These are phyloP conservation scores for Aspergillus sergii DNA, from an alignment of 2,329 filamentous ascomycete species.

Conservation along the genomic window DNA sequence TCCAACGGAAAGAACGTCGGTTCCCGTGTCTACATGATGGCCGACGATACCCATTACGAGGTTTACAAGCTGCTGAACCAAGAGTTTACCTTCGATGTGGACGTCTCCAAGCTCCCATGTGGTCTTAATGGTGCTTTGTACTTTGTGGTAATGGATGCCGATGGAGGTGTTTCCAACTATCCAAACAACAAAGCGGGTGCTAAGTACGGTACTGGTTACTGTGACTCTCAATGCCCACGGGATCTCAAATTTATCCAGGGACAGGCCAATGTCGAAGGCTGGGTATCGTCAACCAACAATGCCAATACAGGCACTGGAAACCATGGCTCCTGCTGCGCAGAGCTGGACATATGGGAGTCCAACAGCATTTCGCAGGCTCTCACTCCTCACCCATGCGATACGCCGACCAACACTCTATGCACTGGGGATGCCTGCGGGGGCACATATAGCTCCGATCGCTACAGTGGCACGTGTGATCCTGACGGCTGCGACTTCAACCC, in stretches of 20 bases:
- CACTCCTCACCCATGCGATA: constrained; percentile 67
- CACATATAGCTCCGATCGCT: constrained; percentile 56
- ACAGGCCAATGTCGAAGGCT: constrained; percentile 59
- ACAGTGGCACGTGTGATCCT: constrained; percentile 66
- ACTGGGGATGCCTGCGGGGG: constrained; percentile 56
- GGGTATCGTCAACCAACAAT: constrained; percentile 56
- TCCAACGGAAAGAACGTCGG: constrained; percentile 40
- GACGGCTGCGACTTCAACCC: constrained; percentile 73
- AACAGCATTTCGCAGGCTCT: constrained; percentile 66
- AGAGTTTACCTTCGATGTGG: constrained; percentile 74
- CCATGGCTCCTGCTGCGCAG: constrained; percentile 65
- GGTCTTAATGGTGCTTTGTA: constrained; percentile 74
- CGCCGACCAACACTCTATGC: constrained; percentile 55
- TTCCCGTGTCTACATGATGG: constrained; percentile 67
- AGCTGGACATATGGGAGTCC: constrained; percentile 73
- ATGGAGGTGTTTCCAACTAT: constrained; percentile 60
- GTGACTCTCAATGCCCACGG: constrained; percentile 61
- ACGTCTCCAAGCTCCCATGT: constrained; percentile 68
- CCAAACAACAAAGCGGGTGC: constrained; percentile 60
- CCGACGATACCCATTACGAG: constrained; percentile 63
- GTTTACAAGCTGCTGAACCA: constrained; percentile 66
- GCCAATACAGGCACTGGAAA: constrained; percentile 56
- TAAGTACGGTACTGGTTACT: constrained; percentile 65
- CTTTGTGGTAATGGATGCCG: constrained; percentile 62
- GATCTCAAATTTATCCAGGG: constrained; percentile 50